These are phyloP conservation scores for Rhizopus sp. DNA, from an alignment of 371 early-diverging fungal species.

Conservation along the genomic window DNA sequence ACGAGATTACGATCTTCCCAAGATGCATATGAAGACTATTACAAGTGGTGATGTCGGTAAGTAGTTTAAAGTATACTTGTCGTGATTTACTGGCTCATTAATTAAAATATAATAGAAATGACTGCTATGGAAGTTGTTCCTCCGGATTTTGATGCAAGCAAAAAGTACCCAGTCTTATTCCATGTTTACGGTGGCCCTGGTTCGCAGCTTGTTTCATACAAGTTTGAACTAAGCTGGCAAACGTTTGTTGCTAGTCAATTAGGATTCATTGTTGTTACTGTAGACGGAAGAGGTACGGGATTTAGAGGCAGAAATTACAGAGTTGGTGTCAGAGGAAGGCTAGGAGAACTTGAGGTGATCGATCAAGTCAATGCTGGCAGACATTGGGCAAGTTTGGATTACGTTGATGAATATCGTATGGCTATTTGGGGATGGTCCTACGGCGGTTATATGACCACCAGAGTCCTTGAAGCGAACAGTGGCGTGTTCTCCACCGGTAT, in stretches of 20 bases:
- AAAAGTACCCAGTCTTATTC: conserved; percentile 86
- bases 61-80: neutral
- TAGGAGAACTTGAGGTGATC: conserved; percentile 82
- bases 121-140: conserved; percentile 87
- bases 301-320: conserved; percentile 85
- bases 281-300: conserved; percentile 92
- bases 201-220: conserved; percentile 80
- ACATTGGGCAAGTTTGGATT: conserved; percentile 65
- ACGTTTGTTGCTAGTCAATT: conserved; percentile 68
- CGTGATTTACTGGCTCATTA: neutral
- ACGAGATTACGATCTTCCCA: conserved; percentile 59
- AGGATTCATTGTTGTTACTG: conserved; percentile 68
- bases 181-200: conserved; percentile 93
- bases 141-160: conserved; percentile 73
- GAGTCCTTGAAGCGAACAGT: conserved; percentile 82
- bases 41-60: conserved; percentile 58
- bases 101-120: conserved; percentile 55
- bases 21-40: conserved; percentile 54
- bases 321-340: conserved; percentile 70
- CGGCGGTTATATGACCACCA: conserved; percentile 90
- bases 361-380: conserved; percentile 87
- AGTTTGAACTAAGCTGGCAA: conserved; percentile 75
- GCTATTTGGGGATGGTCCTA: conserved; percentile 98
- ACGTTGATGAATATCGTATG: conserved; percentile 74
- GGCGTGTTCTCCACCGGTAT: conserved; percentile 84